Evolutionary conservation across 176 grass and related monocot species (phyloP).

Genomic region (Oryza longistaminata): DNA sequence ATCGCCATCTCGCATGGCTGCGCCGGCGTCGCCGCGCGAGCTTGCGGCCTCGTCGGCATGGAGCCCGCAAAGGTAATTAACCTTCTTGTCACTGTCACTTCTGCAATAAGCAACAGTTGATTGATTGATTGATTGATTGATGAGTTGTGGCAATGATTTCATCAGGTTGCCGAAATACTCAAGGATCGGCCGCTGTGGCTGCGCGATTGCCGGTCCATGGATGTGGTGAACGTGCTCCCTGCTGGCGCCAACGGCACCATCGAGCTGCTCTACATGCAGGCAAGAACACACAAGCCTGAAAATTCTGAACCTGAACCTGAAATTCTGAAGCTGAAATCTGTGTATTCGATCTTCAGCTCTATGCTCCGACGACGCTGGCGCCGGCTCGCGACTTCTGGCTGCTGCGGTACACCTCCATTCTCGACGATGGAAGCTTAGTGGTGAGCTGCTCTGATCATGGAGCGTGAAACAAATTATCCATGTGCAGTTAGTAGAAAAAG

Average conservation of each 20-base stretch:
- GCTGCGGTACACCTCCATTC: constrained; percentile 81
- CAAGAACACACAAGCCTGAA: neutral
- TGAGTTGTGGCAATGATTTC: constrained; percentile 7
- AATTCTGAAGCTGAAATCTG: neutral
- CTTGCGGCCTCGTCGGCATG: constrained; percentile 92
- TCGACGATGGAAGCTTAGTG: constrained; percentile 91
- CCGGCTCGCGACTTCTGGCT: constrained; percentile 92
- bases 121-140: neutral
- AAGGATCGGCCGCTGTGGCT: constrained; percentile 85
- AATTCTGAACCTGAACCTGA: neutral
- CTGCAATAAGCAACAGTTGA: neutral
- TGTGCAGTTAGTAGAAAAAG: neutral
- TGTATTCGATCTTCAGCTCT: constrained; percentile 45
- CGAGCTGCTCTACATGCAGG: constrained; percentile 98
- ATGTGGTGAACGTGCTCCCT: constrained; percentile 68
- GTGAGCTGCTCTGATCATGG: constrained; percentile 41
- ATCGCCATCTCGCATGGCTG: constrained; percentile 96
- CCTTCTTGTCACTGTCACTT: neutral
- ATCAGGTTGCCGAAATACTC: constrained; percentile 94
- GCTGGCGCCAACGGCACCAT: constrained; percentile 76
- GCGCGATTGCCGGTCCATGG: constrained; percentile 80
- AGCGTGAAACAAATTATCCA: neutral
- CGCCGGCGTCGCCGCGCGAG: constrained; percentile 80
- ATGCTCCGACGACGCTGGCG: constrained; percentile 82
- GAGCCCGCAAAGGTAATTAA: constrained; percentile 77